These are phyloP conservation scores for Rhamnella rubrinervis DNA, from an alignment of 331 rosid species.

Conservation along the genomic window DNA sequence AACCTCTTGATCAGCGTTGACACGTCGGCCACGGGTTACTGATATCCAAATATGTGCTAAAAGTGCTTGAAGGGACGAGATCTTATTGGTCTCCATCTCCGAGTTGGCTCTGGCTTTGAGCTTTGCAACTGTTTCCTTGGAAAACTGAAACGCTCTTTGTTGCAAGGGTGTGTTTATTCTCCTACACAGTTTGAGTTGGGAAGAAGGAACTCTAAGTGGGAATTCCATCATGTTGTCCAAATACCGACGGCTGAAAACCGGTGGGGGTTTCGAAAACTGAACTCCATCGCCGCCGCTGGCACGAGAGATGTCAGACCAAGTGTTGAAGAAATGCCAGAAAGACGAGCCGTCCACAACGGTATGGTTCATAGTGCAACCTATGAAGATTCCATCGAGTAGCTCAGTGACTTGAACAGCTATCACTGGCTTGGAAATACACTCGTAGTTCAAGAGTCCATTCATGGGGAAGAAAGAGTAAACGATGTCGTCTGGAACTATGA, in stretches of 20 bases:
- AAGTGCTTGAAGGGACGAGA: conserved; percentile 28
- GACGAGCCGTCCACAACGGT: conserved; percentile 3
- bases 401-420: conserved; percentile 8
- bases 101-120: conserved; percentile 22
- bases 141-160: conserved; percentile 19
- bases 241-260: neutral
- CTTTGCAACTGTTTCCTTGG: neutral
- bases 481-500: neutral
- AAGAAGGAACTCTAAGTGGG: conserved; percentile 3
- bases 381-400: conserved; percentile 18
- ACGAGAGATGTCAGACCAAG: conserved; percentile 4
- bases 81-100: conserved; percentile 1
- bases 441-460: neutral
- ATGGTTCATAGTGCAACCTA: conserved; percentile 12
- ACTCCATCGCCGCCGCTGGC: neutral
- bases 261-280: neutral
- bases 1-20: neutral
- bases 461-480: neutral
- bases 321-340: conserved; percentile 18
- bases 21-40: neutral
- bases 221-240: neutral
- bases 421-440: conserved; percentile 9
- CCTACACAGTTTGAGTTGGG: neutral
- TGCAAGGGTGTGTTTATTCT: neutral
- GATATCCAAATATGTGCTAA: conserved; percentile 16